These are phyloP conservation scores for Lyophyllum atratum DNA, from an alignment of 768 basidiomycete species.

Conservation along the genomic window DNA sequence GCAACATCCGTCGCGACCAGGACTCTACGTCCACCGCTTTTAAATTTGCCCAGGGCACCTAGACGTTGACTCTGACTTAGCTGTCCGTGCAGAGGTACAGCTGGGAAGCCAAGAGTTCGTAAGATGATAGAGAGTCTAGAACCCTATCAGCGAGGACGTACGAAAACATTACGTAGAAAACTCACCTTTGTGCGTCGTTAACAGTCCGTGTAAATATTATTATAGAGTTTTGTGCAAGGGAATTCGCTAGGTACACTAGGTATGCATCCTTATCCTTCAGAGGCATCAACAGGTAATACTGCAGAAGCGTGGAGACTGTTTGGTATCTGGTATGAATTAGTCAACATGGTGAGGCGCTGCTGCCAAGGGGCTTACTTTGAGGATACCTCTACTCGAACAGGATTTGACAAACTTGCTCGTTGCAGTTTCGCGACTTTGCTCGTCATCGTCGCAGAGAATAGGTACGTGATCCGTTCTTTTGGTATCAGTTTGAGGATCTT, in stretches of 20 bases:
- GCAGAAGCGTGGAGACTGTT: slow-evolving; percentile 92
- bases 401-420: slow-evolving; percentile 89
- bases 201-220: slow-evolving; percentile 98
- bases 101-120: slow-evolving; percentile 88
- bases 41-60: slow-evolving; percentile 94
- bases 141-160: background rate
- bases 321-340: slow-evolving; percentile 68
- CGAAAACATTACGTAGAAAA: background rate
- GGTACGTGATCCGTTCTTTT: slow-evolving; percentile 90
- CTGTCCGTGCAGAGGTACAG: slow-evolving; percentile 94
- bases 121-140: slow-evolving; percentile 83
- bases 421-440: slow-evolving; percentile 97
- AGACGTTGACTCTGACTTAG: slow-evolving; percentile 91
- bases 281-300: slow-evolving; percentile 95
- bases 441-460: slow-evolving; percentile 99
- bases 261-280: slow-evolving; percentile 90
- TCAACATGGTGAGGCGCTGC: background rate
- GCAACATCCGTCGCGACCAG: slow-evolving; percentile 97
- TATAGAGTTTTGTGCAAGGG: slow-evolving; percentile 87
- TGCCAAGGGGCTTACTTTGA: slow-evolving; percentile 67
- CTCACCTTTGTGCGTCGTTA: slow-evolving; percentile 82
- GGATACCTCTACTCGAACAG: slow-evolving; percentile 91
- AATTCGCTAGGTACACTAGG: slow-evolving; percentile 86
- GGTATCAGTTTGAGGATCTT: slow-evolving; percentile 96
- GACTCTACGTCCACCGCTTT: slow-evolving; percentile 87